Conservation (phyloP, 1,284 basidiomycete species). For the Athelia psychrophila region DNA sequence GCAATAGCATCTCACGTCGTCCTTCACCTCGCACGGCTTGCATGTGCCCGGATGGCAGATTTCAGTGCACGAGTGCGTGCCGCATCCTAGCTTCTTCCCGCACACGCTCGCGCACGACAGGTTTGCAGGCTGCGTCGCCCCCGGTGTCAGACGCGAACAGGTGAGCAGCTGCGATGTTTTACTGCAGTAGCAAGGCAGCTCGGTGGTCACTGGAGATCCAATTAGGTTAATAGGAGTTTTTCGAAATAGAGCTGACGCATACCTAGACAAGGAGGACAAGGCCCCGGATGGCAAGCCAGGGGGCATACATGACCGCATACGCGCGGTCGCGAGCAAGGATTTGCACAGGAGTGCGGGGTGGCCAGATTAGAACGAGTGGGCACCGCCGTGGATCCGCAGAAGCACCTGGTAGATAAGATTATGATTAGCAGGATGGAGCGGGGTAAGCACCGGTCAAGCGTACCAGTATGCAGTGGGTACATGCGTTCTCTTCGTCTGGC, state of each 20-base stretch:
- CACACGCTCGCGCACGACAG: constrained; percentile 73
- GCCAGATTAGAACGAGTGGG: constrained; percentile 66
- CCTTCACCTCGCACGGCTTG: constrained; percentile 53
- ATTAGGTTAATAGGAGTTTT: not conserved
- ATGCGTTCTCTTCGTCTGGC: constrained; percentile 68
- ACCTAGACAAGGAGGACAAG: constrained; percentile 68
- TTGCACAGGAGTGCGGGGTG: constrained; percentile 86
- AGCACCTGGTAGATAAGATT: constrained; percentile 54
- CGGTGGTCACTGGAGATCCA: constrained; percentile 45
- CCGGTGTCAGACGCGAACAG: constrained; percentile 49
- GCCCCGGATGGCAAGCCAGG: constrained; percentile 68
- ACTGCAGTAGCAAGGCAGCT: constrained; percentile 65
- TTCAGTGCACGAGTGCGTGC: constrained; percentile 61
- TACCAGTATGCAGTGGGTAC: constrained; percentile 73
- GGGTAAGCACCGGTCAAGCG: constrained; percentile 13
- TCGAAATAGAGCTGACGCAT: constrained; percentile 43
- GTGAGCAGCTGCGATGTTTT: constrained; percentile 59
- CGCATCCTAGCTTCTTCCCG: constrained; percentile 55
- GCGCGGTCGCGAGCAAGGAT: constrained; percentile 69
- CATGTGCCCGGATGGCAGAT: constrained; percentile 78
- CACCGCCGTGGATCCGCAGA: constrained; percentile 75
- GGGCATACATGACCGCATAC: constrained; percentile 70
- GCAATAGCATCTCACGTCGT: constrained; percentile 71
- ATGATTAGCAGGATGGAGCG: not conserved
- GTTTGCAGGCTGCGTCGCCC: constrained; percentile 25